Percentiles rank a stretch among this genome's conserved stretches.
Evolutionary conservation across 2,329 filamentous ascomycete genomes (phyloP).

Genomic region (Fusarium lateritium): DNA sequence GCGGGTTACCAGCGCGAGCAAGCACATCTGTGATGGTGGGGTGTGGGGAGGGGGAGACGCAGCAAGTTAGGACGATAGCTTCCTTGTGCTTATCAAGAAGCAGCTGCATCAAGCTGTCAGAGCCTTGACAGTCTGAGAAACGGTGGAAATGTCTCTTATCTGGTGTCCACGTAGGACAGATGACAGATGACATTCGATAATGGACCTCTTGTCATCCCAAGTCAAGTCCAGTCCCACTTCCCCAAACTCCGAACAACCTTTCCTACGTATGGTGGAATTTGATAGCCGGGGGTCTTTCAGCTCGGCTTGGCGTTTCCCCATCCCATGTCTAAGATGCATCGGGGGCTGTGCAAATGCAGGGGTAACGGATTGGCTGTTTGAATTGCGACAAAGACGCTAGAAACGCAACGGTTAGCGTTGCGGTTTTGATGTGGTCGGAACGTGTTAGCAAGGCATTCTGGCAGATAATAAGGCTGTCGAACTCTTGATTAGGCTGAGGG

Average conservation of each 20-base stretch:
- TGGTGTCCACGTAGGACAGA: not conserved
- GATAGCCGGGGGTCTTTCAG: slow-evolving; percentile 35
- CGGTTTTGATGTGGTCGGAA: slow-evolving; percentile 22
- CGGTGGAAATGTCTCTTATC: not conserved
- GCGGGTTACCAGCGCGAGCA: slow-evolving; percentile 25
- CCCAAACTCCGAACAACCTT: slow-evolving; percentile 14
- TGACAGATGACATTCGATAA: slow-evolving; percentile 15
- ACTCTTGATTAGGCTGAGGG: slow-evolving; percentile 17
- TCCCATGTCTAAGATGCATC: slow-evolving; percentile 17
- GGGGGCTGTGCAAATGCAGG: slow-evolving; percentile 46
- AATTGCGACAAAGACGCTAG: slow-evolving; percentile 34
- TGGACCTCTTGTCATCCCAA: slow-evolving; percentile 17
- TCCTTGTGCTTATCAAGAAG: slow-evolving; percentile 3
- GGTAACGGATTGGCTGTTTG: slow-evolving; percentile 31
- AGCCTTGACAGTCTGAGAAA: not conserved
- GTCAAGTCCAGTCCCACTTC: slow-evolving; percentile 4
- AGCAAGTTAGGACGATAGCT: slow-evolving; percentile 3
- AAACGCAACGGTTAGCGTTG: slow-evolving; percentile 26
- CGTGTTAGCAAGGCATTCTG: slow-evolving; percentile 41
- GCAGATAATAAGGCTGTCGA: slow-evolving; percentile 32
- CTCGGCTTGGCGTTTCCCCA: slow-evolving; percentile 39
- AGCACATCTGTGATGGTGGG: slow-evolving; percentile 8
- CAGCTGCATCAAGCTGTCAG: not conserved
- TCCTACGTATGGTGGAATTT: slow-evolving; percentile 15
- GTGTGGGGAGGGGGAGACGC: slow-evolving; percentile 7